Evolutionary conservation across 106 monocot species (phyloP).

Genomic region (Platanthera guangdongensis): DNA sequence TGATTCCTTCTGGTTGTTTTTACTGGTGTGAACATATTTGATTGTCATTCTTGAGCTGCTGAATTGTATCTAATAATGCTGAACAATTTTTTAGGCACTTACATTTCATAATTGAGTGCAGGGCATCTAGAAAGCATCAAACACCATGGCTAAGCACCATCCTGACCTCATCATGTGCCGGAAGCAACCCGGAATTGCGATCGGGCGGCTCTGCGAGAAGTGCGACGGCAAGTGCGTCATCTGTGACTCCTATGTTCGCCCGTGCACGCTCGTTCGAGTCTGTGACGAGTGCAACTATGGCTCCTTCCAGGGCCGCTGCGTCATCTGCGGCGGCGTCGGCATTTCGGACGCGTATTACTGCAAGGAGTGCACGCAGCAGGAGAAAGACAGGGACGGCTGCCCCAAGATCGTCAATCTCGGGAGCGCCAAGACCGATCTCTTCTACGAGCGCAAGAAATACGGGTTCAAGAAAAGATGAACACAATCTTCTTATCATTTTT

Average conservation of each 20-base stretch:
- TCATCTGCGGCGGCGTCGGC: constrained; percentile 65
- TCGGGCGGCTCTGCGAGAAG: constrained; percentile 67
- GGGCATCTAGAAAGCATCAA: too few relatives aligned
- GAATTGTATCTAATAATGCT: too few relatives aligned
- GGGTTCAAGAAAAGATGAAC: constrained; percentile 63
- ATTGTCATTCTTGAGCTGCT: too few relatives aligned
- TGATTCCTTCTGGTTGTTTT: too few relatives aligned
- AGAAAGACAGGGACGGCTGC: constrained; percentile 58
- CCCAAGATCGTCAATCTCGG: constrained; percentile 70
- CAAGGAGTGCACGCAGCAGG: constrained; percentile 62
- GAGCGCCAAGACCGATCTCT: constrained; percentile 60
- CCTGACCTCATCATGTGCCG: constrained; percentile 78
- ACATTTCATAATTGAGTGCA: too few relatives aligned
- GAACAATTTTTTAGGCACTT: too few relatives aligned
- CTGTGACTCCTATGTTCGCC: constrained; percentile 64
- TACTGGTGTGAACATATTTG: too few relatives aligned
- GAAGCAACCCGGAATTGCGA: constrained; percentile 69
- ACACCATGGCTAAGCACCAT: constrained; percentile 62
- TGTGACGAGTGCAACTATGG: constrained; percentile 80
- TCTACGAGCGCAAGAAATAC: constrained; percentile 68
- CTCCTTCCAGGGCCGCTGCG: constrained; percentile 59
- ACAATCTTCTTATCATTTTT: too few relatives aligned
- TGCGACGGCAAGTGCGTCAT: constrained; percentile 63
- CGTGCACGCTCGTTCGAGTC: constrained; percentile 60
- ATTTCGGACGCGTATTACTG: constrained; percentile 70